phyloP scores from a whole-genome alignment of 495 filamentous ascomycete genomes.

The Podospora anserina region DNA sequence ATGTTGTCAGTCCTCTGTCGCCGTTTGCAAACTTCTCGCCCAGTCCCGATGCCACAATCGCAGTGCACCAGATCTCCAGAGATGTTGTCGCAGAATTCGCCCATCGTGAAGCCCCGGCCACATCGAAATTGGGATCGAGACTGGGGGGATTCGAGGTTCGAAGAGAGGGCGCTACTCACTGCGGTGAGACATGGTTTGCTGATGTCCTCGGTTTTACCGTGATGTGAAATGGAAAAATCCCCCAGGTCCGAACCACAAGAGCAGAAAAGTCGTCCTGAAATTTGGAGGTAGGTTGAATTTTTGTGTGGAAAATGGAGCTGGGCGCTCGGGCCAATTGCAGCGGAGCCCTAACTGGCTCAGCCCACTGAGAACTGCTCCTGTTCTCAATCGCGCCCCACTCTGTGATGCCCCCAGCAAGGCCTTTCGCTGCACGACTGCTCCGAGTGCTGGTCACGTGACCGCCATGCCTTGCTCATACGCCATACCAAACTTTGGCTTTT shows the following conservation, averaged over 20 bases:
- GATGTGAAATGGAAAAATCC: conserved; percentile 30
- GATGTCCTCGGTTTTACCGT: conserved; percentile 29
- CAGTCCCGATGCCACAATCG: background rate
- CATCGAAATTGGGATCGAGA: conserved; percentile 13
- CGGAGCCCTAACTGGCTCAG: conserved; percentile 32
- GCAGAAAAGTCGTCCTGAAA: conserved; percentile 20
- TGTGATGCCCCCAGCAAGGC: background rate
- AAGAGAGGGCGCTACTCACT: conserved; percentile 28
- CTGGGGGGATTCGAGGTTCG: background rate
- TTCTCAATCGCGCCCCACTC: conserved; percentile 2
- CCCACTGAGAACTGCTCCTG: background rate
- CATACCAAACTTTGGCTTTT: too few species aligned
- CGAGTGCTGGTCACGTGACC: background rate
- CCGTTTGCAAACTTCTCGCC: background rate
- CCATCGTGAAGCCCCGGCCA: background rate
- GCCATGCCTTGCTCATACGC: too few species aligned
- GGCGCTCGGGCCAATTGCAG: conserved; percentile 28
- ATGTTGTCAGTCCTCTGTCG: conserved; percentile 7
- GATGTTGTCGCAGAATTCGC: background rate
- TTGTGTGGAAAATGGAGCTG: conserved; percentile 32
- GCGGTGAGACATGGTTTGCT: conserved; percentile 39
- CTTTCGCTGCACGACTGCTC: background rate
- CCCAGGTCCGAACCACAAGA: conserved; percentile 21
- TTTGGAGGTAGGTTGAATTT: conserved; percentile 25
- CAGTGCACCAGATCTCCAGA: background rate